Evolutionary conservation across 2,329 filamentous ascomycete genomes (phyloP), one percentile per base, ranked within the genome.

Genomic region (Fonsecaea monophora): DNA sequence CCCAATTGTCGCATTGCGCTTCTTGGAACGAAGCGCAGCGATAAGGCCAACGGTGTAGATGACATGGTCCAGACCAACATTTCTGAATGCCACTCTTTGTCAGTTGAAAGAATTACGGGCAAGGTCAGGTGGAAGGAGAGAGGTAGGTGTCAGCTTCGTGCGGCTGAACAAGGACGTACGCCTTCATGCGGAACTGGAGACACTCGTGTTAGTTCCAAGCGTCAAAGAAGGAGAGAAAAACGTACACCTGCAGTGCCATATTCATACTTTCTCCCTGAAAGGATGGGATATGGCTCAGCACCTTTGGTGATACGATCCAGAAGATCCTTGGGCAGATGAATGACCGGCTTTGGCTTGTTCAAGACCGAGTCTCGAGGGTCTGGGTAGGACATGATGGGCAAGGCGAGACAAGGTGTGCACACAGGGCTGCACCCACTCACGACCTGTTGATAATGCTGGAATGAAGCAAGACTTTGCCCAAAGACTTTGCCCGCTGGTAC

Each of bases 31-130:
- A 60, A 98, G 86, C 64, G 91, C 89, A 37, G 95, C 92, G 65
- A 97, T 87, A 68, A 99, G 87, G 60, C 94, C 95, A 71, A 97
- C 94, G 55, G 94, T 90, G 81, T 94, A 97, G 73, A 96, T 88
- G 70, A 99, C 92, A 72, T 74, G 73, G 42, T 74, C 72, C 63
- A 74, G 58, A 12, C 72, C 68, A 45, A 62, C 45, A 65, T 71
- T 65, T 40, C 92, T 95, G 77, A 96, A 92, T 60, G 58, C 64
- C 55, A 18, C 57, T 68, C 64, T 66, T 67, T 76, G 71, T 77
- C 75, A 75, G 74, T 70, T 69, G 66, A 15, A 63, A 71, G 68
- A 58, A 70, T 75, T 74, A 74, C 74, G 72, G 75, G 40, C 18
- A 55, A 73, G 73, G 74, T 18, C 12, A 55, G 75, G 74, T 73